Base-by-base conservation (phyloP, 306 rosid genomes). In the Gleditsia sinensis region DNA sequence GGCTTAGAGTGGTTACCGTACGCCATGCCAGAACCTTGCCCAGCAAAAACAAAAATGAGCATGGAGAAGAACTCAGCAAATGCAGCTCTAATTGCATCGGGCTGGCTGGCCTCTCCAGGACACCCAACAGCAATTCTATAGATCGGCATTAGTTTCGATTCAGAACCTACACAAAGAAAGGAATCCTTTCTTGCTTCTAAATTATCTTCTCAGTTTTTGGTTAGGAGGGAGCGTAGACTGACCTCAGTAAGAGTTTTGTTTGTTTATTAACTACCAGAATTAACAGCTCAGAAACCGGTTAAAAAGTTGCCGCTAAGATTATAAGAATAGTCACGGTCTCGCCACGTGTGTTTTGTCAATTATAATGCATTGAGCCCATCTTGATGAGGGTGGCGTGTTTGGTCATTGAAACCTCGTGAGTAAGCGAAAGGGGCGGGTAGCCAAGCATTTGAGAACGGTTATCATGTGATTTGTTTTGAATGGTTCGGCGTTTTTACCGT, bases 21-120 rank as follows among this genome's bases (percentile, higher is more conserved):
- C 62, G 96, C 96, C 89, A 89, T 83, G 66, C 92, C 93, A 32
- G 93, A 92, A 55, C 96, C 97, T 85, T 89, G 88, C 0, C 97
- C 97, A 61, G 96, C 96, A 67, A 92, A 92, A 23, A 92, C 93
- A 72, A 92, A 92, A 60, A 92, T 89, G 19, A 89, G 43, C 92
- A 76, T 89, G 3, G 97, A 92, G 67, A 92, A 89, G 75, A 92
- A 89, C 69, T 92, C 97, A 0, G 96, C 90, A 3, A 88, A 74
- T 3, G 90, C 91, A 0, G 96, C 96, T 78, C 87, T 82, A 9
- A 92, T 81, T 23, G 96, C 97, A 24, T 89, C 92, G 0, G 96
- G 97, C 4, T 78, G 84, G 77, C 90, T 86, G 1, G 93, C 97
- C 87, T 92, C 90, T 60, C 90, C 81, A 3, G 96, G 93, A 0